Conservation (phyloP, 169 alveolate species). For the Cyclospora cayetanensis region DNA sequence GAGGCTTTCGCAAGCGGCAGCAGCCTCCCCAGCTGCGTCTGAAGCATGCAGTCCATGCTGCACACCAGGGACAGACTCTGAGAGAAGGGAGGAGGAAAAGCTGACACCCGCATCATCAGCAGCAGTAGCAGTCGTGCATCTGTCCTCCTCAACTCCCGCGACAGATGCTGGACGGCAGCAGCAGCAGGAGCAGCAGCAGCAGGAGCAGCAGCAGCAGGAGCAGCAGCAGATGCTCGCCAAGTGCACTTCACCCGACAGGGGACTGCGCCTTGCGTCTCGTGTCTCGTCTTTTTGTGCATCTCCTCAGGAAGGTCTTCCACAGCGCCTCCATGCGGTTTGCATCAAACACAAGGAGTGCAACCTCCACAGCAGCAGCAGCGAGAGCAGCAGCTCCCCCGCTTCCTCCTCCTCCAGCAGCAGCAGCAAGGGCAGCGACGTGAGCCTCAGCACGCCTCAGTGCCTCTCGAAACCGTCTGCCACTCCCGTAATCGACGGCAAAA, state of each 20-base stretch:
- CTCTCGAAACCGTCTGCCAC: not conserved
- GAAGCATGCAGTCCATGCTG: too few species aligned
- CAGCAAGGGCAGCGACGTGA: not conserved
- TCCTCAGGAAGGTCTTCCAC: not conserved
- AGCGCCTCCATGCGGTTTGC: not conserved
- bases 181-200: too few species aligned
- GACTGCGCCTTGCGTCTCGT: too few species aligned
- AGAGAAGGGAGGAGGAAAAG: too few species aligned
- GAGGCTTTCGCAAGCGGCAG: not conserved
- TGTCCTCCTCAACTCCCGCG: too few species aligned
- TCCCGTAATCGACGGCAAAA: not conserved
- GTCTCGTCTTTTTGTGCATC: too few species aligned
- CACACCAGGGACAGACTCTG: too few species aligned
- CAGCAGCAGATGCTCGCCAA: too few species aligned
- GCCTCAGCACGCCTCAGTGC: not conserved
- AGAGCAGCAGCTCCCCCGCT: conserved; percentile 16
- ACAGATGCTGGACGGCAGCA: too few species aligned
- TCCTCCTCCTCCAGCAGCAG: not conserved
- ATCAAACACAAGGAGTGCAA: not conserved
- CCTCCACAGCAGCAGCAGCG: not conserved
- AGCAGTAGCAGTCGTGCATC: not conserved
- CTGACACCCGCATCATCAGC: not conserved
- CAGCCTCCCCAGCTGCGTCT: not conserved
- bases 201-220: too few species aligned
- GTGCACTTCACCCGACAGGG: too few species aligned